phyloP scores from a whole-genome alignment of 148 eudicot species.

The Simmondsia chinensis region DNA sequence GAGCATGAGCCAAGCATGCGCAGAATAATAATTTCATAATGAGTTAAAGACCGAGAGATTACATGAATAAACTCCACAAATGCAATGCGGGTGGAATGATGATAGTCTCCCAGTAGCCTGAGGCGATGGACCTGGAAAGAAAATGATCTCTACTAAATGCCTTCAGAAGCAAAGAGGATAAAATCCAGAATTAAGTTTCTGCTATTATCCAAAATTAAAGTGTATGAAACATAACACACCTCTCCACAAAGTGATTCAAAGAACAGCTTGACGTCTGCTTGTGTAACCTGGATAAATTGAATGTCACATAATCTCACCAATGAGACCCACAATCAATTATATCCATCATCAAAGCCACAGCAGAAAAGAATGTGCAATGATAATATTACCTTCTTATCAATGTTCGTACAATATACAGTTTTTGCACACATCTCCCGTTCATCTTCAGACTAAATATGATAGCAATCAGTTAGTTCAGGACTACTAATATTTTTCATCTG shows the following conservation, averaged over 20 bases:
- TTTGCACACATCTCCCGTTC: conserved; percentile 99
- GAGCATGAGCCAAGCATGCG: too few relatives aligned
- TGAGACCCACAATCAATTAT: background rate
- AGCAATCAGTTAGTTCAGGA: conserved; percentile 8
- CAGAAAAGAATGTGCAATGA: background rate
- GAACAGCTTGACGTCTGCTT: conserved; percentile 75
- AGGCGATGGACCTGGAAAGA: conserved; percentile 59
- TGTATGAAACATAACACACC: conserved; percentile 35
- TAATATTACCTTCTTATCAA: conserved; percentile 76
- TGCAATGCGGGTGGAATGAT: conserved; percentile 92
- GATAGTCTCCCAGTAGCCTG: conserved; percentile 96
- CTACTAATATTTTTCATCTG: conserved; percentile 1
- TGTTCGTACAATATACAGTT: conserved; percentile 90
- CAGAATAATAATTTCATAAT: too few relatives aligned
- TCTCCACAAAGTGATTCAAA: conserved; percentile 87
- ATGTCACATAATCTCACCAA: background rate
- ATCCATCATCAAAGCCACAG: conserved; percentile 2
- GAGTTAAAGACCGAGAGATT: conserved; percentile 11
- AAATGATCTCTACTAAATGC: conserved; percentile 6
- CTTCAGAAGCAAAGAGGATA: too few relatives aligned
- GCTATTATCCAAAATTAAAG: conserved; percentile 3
- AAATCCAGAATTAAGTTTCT: too few relatives aligned
- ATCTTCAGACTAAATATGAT: conserved; percentile 68
- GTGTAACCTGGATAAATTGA: conserved; percentile 52
- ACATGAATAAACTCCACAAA: conserved; percentile 91